Evolutionary conservation across 768 basidiomycete species (phyloP), one percentile per base, ranked within the genome.

Genomic region (Podaxis pistillaris): DNA sequence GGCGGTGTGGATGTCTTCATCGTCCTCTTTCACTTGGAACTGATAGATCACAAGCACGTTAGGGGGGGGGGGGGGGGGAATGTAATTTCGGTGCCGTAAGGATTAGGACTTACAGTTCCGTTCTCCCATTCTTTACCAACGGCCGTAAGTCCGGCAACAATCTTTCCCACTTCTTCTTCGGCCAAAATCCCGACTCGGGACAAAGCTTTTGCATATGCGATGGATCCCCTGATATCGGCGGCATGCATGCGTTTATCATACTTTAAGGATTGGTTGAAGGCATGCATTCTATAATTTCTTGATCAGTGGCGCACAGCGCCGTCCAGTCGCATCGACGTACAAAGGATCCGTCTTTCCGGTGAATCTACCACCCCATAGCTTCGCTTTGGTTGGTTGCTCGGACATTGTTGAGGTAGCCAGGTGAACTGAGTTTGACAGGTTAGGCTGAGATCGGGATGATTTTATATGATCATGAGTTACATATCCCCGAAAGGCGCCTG

Each of bases 1-100:
- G 58, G 97, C 97, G 12, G 97, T 99, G 74, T 98, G 96, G 63
- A 99, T 98, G 71, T 99, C 97, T 70, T 99, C 97, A 68, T 99
- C 97, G 67, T 96, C 94, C n/a, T 86, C 79, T 63, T 89, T 80
- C 37, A 87, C 76, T 60, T 78, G 72, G 71, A 99, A 98, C 91
- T 96, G 68, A 15, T 36, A 15, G 41, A 36, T 9, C 17, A 13
- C 15, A 26, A n/a, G 44, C 11, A 49, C 15, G 2, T 47, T 33
- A 33, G 1, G 33, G 33, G 6, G 6, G 36, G 47, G 44, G 38
- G 11, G n/a, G n/a, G n/a, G n/a, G n/a, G n/a, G n/a, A n/a, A n/a
- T n/a, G 41, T 30, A 12, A 46, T 28, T 28, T 4, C 56, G 22
- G 5, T 11, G 19, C n/a, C 19, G 51, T 19, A 4, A 30, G 40